Evolutionary conservation across 2,329 filamentous ascomycete genomes (phyloP).

Genomic region (Cladosporium phlei): DNA sequence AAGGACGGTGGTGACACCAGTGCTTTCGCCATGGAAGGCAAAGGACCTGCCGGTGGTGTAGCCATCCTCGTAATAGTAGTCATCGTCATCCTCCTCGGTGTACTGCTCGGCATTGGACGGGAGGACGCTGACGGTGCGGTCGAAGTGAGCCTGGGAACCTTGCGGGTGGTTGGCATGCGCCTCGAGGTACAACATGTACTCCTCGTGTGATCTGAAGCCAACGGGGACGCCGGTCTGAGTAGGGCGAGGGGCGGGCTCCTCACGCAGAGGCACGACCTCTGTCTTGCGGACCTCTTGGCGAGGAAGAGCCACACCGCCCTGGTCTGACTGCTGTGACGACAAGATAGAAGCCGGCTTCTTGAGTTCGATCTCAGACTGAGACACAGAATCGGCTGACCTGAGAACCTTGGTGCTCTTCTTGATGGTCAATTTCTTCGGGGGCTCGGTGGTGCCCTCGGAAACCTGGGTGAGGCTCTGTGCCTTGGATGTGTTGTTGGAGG

Average conservation of each 20-base stretch:
- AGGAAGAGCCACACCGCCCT: slow-evolving; percentile 13
- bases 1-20: slow-evolving; percentile 60
- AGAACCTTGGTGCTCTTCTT: slow-evolving; percentile 34
- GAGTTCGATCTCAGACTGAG: slow-evolving; percentile 5
- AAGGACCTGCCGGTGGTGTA: slow-evolving; percentile 74
- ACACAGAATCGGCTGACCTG: slow-evolving; percentile 20
- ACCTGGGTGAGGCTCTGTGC: slow-evolving; percentile 8
- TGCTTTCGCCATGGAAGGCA: slow-evolving; percentile 66
- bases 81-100: slow-evolving; percentile 56
- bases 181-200: slow-evolving; percentile 11
- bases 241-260: slow-evolving; percentile 20
- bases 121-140: slow-evolving; percentile 4
- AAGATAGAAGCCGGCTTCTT: slow-evolving; percentile 1
- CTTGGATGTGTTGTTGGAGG: slow-evolving; percentile 32
- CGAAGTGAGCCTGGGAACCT: background rate
- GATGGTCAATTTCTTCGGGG: slow-evolving; percentile 25
- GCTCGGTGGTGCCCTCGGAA: slow-evolving; percentile 14
- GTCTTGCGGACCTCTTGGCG: slow-evolving; percentile 24
- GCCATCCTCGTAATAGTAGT: slow-evolving; percentile 66
- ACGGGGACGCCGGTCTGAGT: slow-evolving; percentile 1
- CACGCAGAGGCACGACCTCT: slow-evolving; percentile 26
- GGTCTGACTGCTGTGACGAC: background rate
- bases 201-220: slow-evolving; percentile 8
- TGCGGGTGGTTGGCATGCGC: slow-evolving; percentile 1
- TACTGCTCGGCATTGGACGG: slow-evolving; percentile 16